phyloP scores from a whole-genome alignment of 78 protist species.

The Ministeria vibrans region DNA sequence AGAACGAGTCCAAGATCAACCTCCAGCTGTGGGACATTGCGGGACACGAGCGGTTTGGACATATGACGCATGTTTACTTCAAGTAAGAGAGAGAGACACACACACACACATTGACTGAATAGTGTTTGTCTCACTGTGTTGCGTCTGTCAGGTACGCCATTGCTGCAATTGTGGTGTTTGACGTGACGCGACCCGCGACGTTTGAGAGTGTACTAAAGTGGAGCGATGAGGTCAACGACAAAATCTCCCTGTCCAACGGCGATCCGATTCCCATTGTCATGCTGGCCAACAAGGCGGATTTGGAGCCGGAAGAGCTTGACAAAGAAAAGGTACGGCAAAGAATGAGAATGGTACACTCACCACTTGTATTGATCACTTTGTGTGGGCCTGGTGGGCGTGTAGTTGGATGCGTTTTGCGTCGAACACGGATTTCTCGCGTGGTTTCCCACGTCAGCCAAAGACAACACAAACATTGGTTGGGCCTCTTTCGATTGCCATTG shows the following conservation, averaged over 20 bases:
- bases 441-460: neutral
- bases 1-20: neutral
- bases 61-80: conserved; percentile 11
- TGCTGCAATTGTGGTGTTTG: conserved; percentile 8
- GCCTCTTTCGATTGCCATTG: too few relatives aligned
- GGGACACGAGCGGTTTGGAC: conserved; percentile 10
- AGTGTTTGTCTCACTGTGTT: neutral
- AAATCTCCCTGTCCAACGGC: neutral
- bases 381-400: neutral
- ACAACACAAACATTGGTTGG: conserved; percentile 1
- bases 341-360: neutral
- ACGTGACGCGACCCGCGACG: conserved; percentile 12
- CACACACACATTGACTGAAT: neutral
- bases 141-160: neutral
- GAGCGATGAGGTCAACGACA: neutral
- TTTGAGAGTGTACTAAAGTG: conserved; percentile 3
- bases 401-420: neutral
- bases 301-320: too few relatives aligned
- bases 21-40: conserved; percentile 16
- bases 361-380: neutral
- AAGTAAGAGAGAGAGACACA: neutral
- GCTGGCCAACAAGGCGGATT: conserved; percentile 3
- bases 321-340: neutral
- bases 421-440: neutral
- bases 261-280: neutral